Evolutionary conservation across 768 basidiomycete genomes (phyloP).

Genomic region (Boletus edulis): DNA sequence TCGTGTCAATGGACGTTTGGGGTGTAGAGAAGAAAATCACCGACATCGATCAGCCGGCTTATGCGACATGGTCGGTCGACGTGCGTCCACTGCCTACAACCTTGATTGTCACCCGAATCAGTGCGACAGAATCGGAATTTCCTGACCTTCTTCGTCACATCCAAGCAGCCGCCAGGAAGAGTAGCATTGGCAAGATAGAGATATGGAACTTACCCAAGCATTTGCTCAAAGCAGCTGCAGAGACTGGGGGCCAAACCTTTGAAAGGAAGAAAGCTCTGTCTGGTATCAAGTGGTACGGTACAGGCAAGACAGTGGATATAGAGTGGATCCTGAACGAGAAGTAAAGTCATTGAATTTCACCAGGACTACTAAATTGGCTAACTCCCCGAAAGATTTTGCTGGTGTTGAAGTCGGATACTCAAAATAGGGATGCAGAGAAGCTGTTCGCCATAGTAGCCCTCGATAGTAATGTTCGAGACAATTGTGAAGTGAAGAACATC

Average conservation of each 20-base stretch:
- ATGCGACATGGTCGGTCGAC: slow-evolving; percentile 48
- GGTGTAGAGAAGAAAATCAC: slow-evolving; percentile 16
- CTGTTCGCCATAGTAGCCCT: no score
- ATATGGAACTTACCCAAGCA: slow-evolving; percentile 44
- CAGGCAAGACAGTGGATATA: slow-evolving; percentile 31
- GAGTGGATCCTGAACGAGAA: slow-evolving; percentile 52
- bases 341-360: slow-evolving; percentile 23
- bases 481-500: no score
- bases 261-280: slow-evolving; percentile 41
- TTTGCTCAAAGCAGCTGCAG: slow-evolving; percentile 27
- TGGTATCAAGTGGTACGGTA: slow-evolving; percentile 50
- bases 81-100: slow-evolving; percentile 28
- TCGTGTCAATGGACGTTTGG: slow-evolving; percentile 18
- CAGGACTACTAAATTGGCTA: neutral
- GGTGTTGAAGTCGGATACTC: slow-evolving; percentile 30
- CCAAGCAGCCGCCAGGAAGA: slow-evolving; percentile 32
- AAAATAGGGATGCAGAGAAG: no score
- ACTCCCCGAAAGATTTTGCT: slow-evolving; percentile 34
- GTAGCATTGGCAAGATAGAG: slow-evolving; percentile 40
- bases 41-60: slow-evolving; percentile 14
- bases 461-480: no score
- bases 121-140: slow-evolving; percentile 31
- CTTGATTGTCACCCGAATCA: slow-evolving; percentile 46
- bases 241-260: slow-evolving; percentile 31
- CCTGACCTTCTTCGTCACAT: slow-evolving; percentile 34